Evolutionary conservation across 75 land plant genomes (phyloP), one percentile per base, ranked within the genome.

Genomic region (Sequoiadendron giganteum): DNA sequence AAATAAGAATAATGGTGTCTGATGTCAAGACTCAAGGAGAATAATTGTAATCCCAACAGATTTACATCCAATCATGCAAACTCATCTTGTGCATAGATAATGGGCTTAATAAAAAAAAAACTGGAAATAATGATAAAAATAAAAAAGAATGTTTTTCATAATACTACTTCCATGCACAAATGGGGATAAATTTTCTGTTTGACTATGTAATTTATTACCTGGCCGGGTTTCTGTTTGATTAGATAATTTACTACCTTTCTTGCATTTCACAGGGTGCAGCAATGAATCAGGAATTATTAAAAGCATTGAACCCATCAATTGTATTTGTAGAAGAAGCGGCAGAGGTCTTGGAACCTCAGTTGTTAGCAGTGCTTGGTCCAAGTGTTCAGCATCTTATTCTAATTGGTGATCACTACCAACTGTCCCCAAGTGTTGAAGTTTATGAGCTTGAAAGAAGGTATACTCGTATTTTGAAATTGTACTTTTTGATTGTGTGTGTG

Each of bases 311-410:
- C 2, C 89, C 89, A 36, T 13, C 47, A 65, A 86, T 91, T 15
- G 73, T 91, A 28, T 32, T 91, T n/a, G 91, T 90, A 49, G 91
- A 90, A 40, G 91, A 90, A 86, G 91, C 90, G 48, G 90, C 88
- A 34, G 92, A 91, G 82, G 54, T 91, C 61, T 78, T 91, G 86
- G 92, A 91, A 47, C 80, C 89, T 30, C 85, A 91, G 21, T 43
- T 91, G 25, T n/a, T 91, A 28, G 92, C 92, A 61, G 21, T 34
- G 36, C 34, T 91, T 1, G 55, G 83, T 77, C 85, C 92, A 65
- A 65, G 49, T 40, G 48, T 77, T 11, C 68, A 89, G n/a, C 91
- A 91, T 87, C 86, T 91, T 13, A 89, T 91, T n/a, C 48, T 91
- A 13, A 89, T 91, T 47, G 92, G 92, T 4, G 92, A 91, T 42